Base-by-base conservation (phyloP, 495 filamentous ascomycete genomes). In the Aspergillus bertholletiae region DNA sequence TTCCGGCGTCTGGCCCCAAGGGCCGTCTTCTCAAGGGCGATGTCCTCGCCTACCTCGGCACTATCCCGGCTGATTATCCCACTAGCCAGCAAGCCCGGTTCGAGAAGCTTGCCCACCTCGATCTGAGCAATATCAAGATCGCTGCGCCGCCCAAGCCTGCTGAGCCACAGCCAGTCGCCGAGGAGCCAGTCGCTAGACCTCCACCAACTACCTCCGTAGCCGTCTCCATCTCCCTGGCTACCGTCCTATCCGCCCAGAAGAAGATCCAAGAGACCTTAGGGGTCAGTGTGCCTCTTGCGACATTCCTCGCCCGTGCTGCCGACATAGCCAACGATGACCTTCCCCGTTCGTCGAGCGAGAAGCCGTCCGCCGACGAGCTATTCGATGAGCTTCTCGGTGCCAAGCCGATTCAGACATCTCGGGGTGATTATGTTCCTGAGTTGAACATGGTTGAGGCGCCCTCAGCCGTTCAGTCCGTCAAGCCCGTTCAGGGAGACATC, bases 11-110 rank as follows among this genome's bases (percentile, higher is more conserved):
- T 24, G 94, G 94, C 15, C 94, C 94, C 30, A 88, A 86, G 68
- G 92, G 92, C 44, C 86, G 95, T 45, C 77, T 98, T 39, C 80
- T 98, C 30, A 98, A 98, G 74, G 94, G 94, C 45, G 94, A 98
- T 67, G 89, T 98, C 8, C 83, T 98, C 41, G 91, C 91, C 27
- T 94, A 93, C 67, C 74, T 97, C 13, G 94, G 95, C 47, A 73
- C 73, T 51, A 88, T 96, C 61, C 71, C 85, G 41, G 70, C 83
- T 37, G 74, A 82, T 21, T 88, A 88, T 61, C 85, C 91, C 7
- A 74, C 81, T n/a, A 76, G 84, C 37, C 82, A 89, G 56, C 85
- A 85, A 39, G 72, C 77, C 23, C 82, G 83, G 9, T 84, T 97
- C 61, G 71, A 78, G 41, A 87, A 94, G 66, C 84, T 92, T 28